phyloP scores from a whole-genome alignment of 2,329 filamentous ascomycete species.

The Neurospora sp. region DNA sequence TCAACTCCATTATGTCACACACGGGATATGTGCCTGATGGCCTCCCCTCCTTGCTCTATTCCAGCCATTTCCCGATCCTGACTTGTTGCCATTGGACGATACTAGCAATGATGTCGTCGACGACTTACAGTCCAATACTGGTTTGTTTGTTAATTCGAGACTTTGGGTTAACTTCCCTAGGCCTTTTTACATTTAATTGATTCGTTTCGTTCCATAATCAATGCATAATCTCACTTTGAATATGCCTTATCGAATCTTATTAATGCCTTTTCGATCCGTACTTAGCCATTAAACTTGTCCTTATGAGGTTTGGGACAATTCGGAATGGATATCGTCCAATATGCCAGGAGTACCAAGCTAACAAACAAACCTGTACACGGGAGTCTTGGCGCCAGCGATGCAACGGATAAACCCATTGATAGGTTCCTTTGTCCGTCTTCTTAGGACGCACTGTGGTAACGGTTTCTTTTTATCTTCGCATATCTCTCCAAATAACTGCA shows the following conservation, averaged over 20 bases:
- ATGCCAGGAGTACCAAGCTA: too few relatives aligned
- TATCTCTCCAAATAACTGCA: too few relatives aligned
- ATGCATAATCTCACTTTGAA: too few relatives aligned
- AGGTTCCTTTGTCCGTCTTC: not conserved
- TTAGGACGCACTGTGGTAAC: rapidly evolving
- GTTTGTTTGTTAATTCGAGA: too few relatives aligned
- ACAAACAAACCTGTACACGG: not conserved
- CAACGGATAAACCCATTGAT: not conserved
- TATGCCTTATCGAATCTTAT: too few relatives aligned
- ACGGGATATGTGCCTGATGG: not conserved
- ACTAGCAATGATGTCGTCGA: not conserved
- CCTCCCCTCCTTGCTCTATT: not conserved
- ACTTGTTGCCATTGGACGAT: not conserved
- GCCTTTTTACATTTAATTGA: too few relatives aligned
- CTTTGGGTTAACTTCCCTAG: too few relatives aligned
- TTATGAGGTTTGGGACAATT: too few relatives aligned
- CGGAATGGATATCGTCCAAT: too few relatives aligned
- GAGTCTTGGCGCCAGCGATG: not conserved
- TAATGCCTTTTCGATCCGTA: too few relatives aligned
- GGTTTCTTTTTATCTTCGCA: not conserved
- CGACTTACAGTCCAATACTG: not conserved
- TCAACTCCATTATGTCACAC: not conserved
- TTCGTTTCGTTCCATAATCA: too few relatives aligned
- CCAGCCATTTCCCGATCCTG: not conserved
- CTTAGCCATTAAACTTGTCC: too few relatives aligned